Evolutionary conservation across 305 asterid genomes (phyloP).

Genomic region (Andrographis paniculata): DNA sequence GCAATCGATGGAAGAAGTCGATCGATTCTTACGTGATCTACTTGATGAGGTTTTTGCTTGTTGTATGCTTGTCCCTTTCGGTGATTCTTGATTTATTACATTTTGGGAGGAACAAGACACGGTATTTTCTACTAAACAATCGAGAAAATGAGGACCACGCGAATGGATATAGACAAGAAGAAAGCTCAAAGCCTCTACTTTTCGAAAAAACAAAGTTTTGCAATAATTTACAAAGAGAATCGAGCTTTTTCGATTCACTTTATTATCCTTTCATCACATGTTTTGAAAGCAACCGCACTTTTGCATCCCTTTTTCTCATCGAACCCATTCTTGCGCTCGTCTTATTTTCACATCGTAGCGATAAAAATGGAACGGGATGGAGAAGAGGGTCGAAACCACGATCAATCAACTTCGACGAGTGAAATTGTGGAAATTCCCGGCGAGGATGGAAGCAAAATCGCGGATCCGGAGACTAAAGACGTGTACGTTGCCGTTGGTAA

Average conservation of each 20-base stretch:
- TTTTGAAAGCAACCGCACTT: constrained; percentile 37
- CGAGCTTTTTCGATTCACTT: constrained; percentile 18
- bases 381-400: constrained; percentile 25
- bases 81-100: too few species aligned
- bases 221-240: constrained; percentile 30
- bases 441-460: constrained; percentile 21
- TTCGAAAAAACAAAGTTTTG: constrained; percentile 15
- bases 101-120: too few species aligned
- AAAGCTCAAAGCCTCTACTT: constrained; percentile 18
- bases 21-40: background rate
- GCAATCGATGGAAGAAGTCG: background rate
- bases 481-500: constrained; percentile 69
- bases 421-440: constrained; percentile 67
- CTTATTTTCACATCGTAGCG: background rate
- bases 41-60: too few species aligned
- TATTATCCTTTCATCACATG: constrained; percentile 20
- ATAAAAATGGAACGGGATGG: constrained; percentile 19
- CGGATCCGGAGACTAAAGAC: constrained; percentile 45
- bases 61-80: too few species aligned
- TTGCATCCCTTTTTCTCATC: too few species aligned
- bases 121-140: too few species aligned
- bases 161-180: constrained; percentile 23
- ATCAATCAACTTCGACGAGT: constrained; percentile 28
- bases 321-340: constrained; percentile 15
- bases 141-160: background rate